Evolutionary conservation across 2,329 filamentous ascomycete species (phyloP).

Genomic region (Cladophialophora yegresii): DNA sequence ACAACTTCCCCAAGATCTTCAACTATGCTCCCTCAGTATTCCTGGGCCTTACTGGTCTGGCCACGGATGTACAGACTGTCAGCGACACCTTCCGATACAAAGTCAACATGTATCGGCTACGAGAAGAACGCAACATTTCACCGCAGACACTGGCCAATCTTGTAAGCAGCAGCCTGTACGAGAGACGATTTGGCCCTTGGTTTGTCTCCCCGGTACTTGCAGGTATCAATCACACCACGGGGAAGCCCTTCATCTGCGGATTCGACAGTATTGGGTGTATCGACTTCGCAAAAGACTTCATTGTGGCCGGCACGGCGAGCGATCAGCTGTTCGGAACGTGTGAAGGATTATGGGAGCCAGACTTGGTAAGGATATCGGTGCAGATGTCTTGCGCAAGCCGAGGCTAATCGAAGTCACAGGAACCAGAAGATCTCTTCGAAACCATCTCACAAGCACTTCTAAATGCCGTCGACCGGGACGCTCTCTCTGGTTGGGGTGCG

Average conservation of each 20-base stretch:
- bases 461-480: conserved; percentile 95
- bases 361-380: conserved; percentile 67
- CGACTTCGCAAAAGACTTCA: conserved; percentile 99
- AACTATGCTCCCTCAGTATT: conserved; percentile 87
- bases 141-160: conserved; percentile 96
- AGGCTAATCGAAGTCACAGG: conserved; percentile 51
- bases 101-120: conserved; percentile 99
- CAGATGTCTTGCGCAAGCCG: neutral
- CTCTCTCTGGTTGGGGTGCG: conserved; percentile 94
- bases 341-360: conserved; percentile 95
- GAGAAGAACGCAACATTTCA: conserved; percentile 94
- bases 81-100: conserved; percentile 99
- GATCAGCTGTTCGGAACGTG: conserved; percentile 99
- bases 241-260: conserved; percentile 95
- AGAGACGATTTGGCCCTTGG: conserved; percentile 93
- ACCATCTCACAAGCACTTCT: conserved; percentile 94
- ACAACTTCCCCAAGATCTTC: conserved; percentile 99
- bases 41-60: conserved; percentile 91
- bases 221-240: conserved; percentile 89
- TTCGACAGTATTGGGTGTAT: conserved; percentile 99
- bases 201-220: conserved; percentile 95
- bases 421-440: conserved; percentile 93
- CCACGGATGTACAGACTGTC: conserved; percentile 92
- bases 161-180: conserved; percentile 86
- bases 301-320: conserved; percentile 91